Base-by-base conservation (phyloP, 768 basidiomycete genomes). In the Suillus occidentalis region DNA sequence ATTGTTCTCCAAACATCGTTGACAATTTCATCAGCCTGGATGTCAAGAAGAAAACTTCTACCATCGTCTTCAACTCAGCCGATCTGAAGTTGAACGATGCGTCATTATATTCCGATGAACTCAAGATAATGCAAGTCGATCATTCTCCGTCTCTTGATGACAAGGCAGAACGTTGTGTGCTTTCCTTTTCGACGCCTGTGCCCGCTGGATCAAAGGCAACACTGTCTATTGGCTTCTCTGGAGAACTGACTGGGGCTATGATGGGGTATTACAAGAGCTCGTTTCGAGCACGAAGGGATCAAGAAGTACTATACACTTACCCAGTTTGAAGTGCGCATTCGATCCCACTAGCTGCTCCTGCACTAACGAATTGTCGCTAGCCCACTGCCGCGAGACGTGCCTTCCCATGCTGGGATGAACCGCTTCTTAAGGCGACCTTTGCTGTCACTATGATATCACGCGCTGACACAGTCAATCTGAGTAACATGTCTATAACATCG, bases 321-420 rank as follows among this genome's bases (percentile, higher is more conserved):
- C 42, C 96, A 99, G 78, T 97, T 95, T 68, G 94, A 91, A 81
- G 91, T 87, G 65, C 49, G 72, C 64, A 20, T 52, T 36, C 31
- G 36, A 47, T 61, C n/a, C 50, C 2, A 63, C 8, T 22, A 55
- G 34, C 18, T 42, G 53, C 7, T 6, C 43, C 12, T 13, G 10
- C 45, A 25, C 25, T 66, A 59, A 53, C 53, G 36, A 18, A 60
- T 62, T 20, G 39, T 10, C 40, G 45, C 18, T 68, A 97, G 89
- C 89, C 95, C 45, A 97, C 92, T 47, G 89, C 89, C 65, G 95
- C 96, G 10, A 82, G 95, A 59, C 84, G 86, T 49, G 87, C 90
- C 7, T 92, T 94, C 75, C 92, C 92, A 34, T 93, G 90, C 79
- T 97, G 93, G 92, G 96, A 97, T 73, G 95, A 97, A 73, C 97